phyloP scores from a whole-genome alignment of 2,329 filamentous ascomycete species.

The Xylariaceae sp. region DNA sequence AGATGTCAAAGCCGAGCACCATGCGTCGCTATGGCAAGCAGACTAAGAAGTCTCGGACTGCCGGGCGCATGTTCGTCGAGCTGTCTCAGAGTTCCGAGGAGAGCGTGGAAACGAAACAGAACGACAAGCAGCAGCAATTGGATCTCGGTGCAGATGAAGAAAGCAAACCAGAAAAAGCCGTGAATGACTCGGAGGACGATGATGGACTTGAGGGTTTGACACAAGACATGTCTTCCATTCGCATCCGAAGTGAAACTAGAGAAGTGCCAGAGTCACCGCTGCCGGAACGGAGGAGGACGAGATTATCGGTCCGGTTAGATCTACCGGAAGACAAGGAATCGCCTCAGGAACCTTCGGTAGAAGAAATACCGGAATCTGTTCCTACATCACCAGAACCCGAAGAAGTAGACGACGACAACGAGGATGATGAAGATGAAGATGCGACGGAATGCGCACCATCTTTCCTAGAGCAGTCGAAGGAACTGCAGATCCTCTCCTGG shows the following conservation, averaged over 20 bases:
- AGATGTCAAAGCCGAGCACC: conserved; percentile 42
- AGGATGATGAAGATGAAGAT: neutral
- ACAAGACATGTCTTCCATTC: conserved; percentile 29
- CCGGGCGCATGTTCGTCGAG: conserved; percentile 47
- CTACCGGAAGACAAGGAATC: conserved; percentile 11
- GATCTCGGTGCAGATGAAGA: neutral
- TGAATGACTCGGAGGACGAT: conserved; percentile 20
- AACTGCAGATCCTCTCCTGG: conserved; percentile 48
- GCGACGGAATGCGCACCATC: neutral
- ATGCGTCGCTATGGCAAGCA: conserved; percentile 49
- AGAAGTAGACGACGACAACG: neutral
- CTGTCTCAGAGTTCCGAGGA: conserved; percentile 47
- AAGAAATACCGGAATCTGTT: conserved; percentile 3
- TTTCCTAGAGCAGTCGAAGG: conserved; percentile 15
- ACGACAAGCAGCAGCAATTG: conserved; percentile 15
- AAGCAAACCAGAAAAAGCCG: neutral
- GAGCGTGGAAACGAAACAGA: conserved; percentile 9
- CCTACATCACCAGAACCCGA: conserved; percentile 11
- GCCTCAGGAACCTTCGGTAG: conserved; percentile 11
- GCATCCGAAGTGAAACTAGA: conserved; percentile 25
- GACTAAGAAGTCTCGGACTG: conserved; percentile 41
- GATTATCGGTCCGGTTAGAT: conserved; percentile 17
- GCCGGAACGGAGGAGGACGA: conserved; percentile 22
- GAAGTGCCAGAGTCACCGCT: conserved; percentile 12
- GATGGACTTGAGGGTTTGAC: conserved; percentile 32